These are phyloP conservation scores for Nissolia schottii DNA, from an alignment of 306 rosid species.

Conservation along the genomic window DNA sequence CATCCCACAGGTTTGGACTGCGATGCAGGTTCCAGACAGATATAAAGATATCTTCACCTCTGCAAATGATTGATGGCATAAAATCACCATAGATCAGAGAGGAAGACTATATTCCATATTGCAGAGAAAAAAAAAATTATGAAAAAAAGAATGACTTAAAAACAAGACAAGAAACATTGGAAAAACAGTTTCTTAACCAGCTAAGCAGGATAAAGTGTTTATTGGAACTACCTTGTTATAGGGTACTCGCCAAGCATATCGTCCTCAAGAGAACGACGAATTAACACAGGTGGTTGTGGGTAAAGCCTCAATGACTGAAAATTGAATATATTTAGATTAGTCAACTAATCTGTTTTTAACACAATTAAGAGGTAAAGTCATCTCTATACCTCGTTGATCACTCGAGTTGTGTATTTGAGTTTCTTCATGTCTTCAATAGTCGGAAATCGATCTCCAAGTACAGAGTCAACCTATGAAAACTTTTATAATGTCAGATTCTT, in stretches of 20 bases:
- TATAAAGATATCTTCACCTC: slow-evolving; percentile 93
- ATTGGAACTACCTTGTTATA: slow-evolving; percentile 58
- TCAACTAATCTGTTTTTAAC: slow-evolving; percentile 8
- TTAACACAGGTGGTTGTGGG: slow-evolving; percentile 97
- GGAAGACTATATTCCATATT: slow-evolving; percentile 5
- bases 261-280: slow-evolving; percentile 77
- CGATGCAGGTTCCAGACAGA: slow-evolving; percentile 95
- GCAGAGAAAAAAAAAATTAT: background rate
- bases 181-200: slow-evolving; percentile 7
- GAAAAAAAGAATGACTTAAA: background rate
- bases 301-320: slow-evolving; percentile 90
- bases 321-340: slow-evolving; percentile 18
- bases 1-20: slow-evolving; percentile 78
- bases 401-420: slow-evolving; percentile 90
- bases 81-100: slow-evolving; percentile 3
- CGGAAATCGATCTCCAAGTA: slow-evolving; percentile 86
- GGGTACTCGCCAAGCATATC: slow-evolving; percentile 80
- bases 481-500: slow-evolving; percentile 8
- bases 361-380: slow-evolving; percentile 3
- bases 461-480: slow-evolving; percentile 61
- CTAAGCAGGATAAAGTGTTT: background rate
- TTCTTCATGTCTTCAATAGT: slow-evolving; percentile 88
- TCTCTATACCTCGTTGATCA: slow-evolving; percentile 85
- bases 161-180: background rate
- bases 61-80: slow-evolving; percentile 35